Evolutionary conservation across 2,329 filamentous ascomycete species (phyloP).

Genomic region (Zopfia rhizophila): DNA sequence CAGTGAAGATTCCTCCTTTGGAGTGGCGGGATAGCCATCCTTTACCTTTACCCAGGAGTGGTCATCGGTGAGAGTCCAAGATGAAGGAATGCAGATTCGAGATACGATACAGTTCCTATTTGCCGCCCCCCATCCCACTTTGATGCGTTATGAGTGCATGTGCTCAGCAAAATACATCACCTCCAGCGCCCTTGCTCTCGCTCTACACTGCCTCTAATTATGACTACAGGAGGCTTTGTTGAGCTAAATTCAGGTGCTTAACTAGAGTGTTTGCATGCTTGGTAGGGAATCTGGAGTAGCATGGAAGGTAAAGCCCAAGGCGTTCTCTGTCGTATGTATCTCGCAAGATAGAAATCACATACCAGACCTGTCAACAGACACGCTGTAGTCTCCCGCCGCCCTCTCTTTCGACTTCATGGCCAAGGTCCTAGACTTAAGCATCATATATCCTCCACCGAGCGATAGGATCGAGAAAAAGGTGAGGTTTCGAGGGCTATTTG

Average conservation of each 20-base stretch:
- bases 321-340: no score
- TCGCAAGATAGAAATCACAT: slow-evolving; percentile 14
- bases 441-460: slow-evolving; percentile 44
- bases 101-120: no score
- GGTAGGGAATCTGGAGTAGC: background rate
- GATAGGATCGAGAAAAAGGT: slow-evolving; percentile 42
- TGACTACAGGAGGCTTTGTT: background rate
- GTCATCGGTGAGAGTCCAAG: no score
- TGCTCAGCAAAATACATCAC: no score
- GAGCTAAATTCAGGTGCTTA: background rate
- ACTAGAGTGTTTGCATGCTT: background rate
- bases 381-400: slow-evolving; percentile 45
- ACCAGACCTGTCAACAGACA: slow-evolving; percentile 50
- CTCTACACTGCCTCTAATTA: no score
- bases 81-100: no score
- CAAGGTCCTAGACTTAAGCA: slow-evolving; percentile 42
- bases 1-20: no score
- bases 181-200: no score
- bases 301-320: background rate
- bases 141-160: no score
- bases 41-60: no score
- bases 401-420: slow-evolving; percentile 41
- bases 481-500: slow-evolving; percentile 43
- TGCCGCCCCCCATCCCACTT: no score
- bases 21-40: no score